Base-by-base conservation (phyloP, 139 green algal species). In the Chlorella vulgaris region DNA sequence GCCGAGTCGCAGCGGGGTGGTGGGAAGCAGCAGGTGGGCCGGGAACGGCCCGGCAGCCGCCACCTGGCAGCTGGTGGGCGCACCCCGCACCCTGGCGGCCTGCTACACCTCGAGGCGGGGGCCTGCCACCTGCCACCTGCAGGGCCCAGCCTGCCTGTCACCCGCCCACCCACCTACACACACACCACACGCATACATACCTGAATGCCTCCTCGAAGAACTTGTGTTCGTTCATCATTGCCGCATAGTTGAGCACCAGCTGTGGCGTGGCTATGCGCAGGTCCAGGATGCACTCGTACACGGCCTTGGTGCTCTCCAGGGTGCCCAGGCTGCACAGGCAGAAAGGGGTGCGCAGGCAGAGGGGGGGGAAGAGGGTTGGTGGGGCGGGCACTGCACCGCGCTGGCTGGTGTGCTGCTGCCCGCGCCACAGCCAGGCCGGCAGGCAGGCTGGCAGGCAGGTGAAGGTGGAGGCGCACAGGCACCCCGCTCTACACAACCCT, bases 161-260 rank as follows among this genome's bases (percentile, higher is more conserved):
- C n/a, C n/a, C n/a, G n/a, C n/a, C n/a, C n/a, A n/a, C n/a, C n/a
- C n/a, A n/a, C 55, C 38, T 36, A 38, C 22, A 6, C n/a, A n/a
- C 18, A 24, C 39, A 74, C 26, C 70, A 3, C 33, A 26, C 29
- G 19, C 47, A 51, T 6, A 1, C 76, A 1, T 42, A 66, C 70
- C 70, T 86, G 89, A 98, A 99, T 2, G 92, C 84, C 43, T 97
- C 96, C 88, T 99, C 96, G 74, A 92, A 98, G 86, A 93, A 95
- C 86, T 97, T 96, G 69, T 93, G 74, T 82, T 99, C 96, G 88
- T 95, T 83, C 2, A 99, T 90, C 85, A 96, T 93, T 1, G 88
- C 50, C 24, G 96, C 94, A 74, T 96, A 99, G 87, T 99, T 99
- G 76, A 99, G 93, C 51, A 99, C 90, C 69, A 97, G 96, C 90